These are phyloP conservation scores for Sporothrix pseudoabietina DNA, from an alignment of 2,329 filamentous ascomycete genomes.

Conservation along the genomic window DNA sequence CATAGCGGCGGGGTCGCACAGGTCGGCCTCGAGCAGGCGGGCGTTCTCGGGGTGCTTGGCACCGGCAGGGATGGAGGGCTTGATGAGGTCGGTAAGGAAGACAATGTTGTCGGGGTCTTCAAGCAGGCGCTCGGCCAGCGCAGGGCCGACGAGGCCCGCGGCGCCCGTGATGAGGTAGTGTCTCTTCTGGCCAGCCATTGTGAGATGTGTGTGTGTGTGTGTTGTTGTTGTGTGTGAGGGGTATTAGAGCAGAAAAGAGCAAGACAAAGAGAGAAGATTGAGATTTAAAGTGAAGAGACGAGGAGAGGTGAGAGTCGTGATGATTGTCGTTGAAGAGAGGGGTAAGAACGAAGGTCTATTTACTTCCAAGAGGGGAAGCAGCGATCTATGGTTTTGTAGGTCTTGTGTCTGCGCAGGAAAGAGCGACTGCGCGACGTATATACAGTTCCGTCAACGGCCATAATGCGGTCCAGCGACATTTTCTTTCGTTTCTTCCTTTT, in stretches of 20 bases:
- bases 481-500: neutral
- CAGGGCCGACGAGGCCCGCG: conserved; percentile 42
- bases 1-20: conserved; percentile 43
- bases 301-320: neutral
- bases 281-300: too few species aligned
- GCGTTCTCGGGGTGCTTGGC: conserved; percentile 54
- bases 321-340: neutral
- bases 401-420: conserved; percentile 3
- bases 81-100: conserved; percentile 56
- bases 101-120: conserved; percentile 45
- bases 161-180: conserved; percentile 44
- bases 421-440: conserved; percentile 10
- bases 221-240: neutral
- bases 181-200: conserved; percentile 29
- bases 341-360: neutral
- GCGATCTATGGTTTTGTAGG: neutral
- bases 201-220: neutral
- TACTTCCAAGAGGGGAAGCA: conserved; percentile 8
- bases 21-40: conserved; percentile 54
- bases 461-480: conserved; percentile 9
- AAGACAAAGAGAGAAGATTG: neutral
- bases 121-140: conserved; percentile 47
- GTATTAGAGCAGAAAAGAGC: neutral
- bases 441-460: conserved; percentile 17
- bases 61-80: conserved; percentile 53